phyloP scores from a whole-genome alignment of 371 early-diverging fungal species.

The Mortierella sp. region DNA sequence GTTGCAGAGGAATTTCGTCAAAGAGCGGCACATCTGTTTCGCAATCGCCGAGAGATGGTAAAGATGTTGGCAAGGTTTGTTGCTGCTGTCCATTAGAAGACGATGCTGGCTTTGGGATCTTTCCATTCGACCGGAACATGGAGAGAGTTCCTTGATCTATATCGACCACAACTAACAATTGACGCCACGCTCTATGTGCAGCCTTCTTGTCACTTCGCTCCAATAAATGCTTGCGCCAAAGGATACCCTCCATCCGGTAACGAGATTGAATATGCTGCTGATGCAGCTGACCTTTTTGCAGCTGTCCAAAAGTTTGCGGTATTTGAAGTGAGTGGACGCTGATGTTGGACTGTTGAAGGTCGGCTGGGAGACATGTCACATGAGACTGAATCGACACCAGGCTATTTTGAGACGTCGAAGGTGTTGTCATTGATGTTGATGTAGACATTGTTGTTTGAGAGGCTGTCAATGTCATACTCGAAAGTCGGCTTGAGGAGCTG shows the following conservation, averaged over 20 bases:
- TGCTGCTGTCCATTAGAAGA: slow-evolving; percentile 3
- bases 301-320: slow-evolving; percentile 12
- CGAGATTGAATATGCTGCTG: slow-evolving; percentile 58
- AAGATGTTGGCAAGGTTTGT: slow-evolving; percentile 2
- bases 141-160: slow-evolving; percentile 75
- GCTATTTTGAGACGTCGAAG: slow-evolving; percentile 46
- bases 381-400: slow-evolving; percentile 33
- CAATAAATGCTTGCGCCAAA: slow-evolving; percentile 88
- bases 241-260: slow-evolving; percentile 79
- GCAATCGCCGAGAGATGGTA: neutral
- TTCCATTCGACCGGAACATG: slow-evolving; percentile 79
- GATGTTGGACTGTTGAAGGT: neutral
- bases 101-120: slow-evolving; percentile 17
- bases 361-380: neutral
- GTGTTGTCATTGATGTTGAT: slow-evolving; percentile 25
- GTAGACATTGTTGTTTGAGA: slow-evolving; percentile 17
- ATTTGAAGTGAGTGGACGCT: neutral
- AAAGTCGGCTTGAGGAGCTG: slow-evolving; percentile 29
- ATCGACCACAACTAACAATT: slow-evolving; percentile 78
- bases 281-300: slow-evolving; percentile 31
- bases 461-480: slow-evolving; percentile 26
- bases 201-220: slow-evolving; percentile 85
- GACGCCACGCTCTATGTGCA: slow-evolving; percentile 88
- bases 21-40: slow-evolving; percentile 29
- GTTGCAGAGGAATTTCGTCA: slow-evolving; percentile 77